Evolutionary conservation across 345 rosid genomes (phyloP).

Genomic region (Citrus cavaleriei): DNA sequence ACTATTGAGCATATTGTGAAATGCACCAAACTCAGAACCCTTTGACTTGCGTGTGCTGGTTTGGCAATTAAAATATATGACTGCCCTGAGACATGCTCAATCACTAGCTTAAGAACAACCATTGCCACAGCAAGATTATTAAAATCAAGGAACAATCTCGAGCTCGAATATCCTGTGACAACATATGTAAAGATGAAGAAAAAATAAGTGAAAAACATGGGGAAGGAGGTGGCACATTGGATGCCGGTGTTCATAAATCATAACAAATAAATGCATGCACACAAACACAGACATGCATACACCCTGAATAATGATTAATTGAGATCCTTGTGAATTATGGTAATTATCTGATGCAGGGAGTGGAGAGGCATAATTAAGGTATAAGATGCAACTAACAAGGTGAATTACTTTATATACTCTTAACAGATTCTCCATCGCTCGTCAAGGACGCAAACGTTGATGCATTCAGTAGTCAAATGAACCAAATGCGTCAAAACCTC

Average conservation of each 20-base stretch:
- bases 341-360: background rate
- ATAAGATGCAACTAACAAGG: background rate
- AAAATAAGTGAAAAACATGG: background rate
- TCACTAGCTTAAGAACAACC: conserved; percentile 36
- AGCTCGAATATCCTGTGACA: conserved; percentile 40
- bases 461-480: background rate
- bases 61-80: conserved; percentile 8
- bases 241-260: background rate
- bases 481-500: background rate
- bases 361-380: background rate
- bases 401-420: background rate
- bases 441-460: background rate
- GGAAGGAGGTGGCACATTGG: background rate
- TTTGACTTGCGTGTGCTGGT: background rate
- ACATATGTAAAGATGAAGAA: background rate
- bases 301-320: background rate
- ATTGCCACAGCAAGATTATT: conserved; percentile 24
- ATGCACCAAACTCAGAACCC: conserved; percentile 10
- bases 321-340: background rate
- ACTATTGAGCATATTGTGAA: conserved; percentile 12
- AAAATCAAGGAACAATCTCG: conserved; percentile 17
- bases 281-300: background rate
- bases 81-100: conserved; percentile 8
- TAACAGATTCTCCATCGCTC: background rate
- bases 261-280: background rate